Evolutionary conservation across 179 eudicot genomes (phyloP).

Genomic region (Beta lomatogona): DNA sequence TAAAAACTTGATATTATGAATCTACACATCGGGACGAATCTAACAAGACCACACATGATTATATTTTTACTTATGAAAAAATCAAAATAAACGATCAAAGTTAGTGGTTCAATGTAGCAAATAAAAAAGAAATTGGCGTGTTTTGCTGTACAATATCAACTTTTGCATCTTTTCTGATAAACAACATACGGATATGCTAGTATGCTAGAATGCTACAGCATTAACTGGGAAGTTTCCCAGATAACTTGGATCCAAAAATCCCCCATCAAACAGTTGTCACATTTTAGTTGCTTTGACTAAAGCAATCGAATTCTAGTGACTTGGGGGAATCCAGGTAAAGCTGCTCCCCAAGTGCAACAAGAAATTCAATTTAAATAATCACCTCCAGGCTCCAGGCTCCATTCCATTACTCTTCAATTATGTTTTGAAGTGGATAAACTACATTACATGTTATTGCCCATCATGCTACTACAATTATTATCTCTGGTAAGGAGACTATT

Average conservation of each 20-base stretch:
- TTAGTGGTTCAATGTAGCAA: too few species aligned
- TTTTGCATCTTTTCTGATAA: neutral
- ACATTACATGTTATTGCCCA: constrained; percentile 22
- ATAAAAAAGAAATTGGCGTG: neutral
- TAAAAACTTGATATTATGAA: too few species aligned
- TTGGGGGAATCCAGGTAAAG: constrained; percentile 22
- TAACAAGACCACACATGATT: too few species aligned
- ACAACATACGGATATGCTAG: neutral
- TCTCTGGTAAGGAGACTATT: neutral
- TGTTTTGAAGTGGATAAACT: constrained; percentile 22
- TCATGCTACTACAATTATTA: constrained; percentile 17
- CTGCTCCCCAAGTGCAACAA: constrained; percentile 8
- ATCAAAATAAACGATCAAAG: too few species aligned
- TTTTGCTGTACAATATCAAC: neutral
- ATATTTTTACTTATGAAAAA: too few species aligned
- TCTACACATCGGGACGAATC: too few species aligned
- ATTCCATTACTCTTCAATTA: constrained; percentile 21
- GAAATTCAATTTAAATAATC: constrained; percentile 12
- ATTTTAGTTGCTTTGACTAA: constrained; percentile 6
- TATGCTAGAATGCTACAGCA: neutral
- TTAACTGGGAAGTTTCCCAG: constrained; percentile 18
- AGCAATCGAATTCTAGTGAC: constrained; percentile 17
- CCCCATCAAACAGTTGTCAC: constrained; percentile 17
- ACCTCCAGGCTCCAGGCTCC: too few species aligned
- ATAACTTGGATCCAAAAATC: constrained; percentile 1